phyloP scores from a whole-genome alignment of 2,329 filamentous ascomycete species.

The Colletotrichum chlorophyti region DNA sequence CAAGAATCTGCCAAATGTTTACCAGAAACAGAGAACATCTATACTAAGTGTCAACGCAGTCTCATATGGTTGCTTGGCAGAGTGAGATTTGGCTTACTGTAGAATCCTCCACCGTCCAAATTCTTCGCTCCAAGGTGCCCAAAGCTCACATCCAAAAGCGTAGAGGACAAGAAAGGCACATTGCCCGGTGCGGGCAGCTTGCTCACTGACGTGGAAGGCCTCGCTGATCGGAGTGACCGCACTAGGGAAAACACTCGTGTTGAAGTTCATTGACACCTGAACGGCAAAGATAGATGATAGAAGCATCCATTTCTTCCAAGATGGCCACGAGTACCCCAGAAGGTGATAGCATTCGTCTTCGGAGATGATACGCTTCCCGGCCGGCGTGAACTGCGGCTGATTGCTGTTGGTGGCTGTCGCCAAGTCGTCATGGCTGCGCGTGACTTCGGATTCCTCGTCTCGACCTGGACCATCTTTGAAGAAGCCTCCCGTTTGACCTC shows the following conservation, averaged over 20 bases:
- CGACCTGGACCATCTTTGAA: conserved; percentile 13
- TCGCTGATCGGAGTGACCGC: conserved; percentile 51
- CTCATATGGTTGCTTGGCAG: accelerated
- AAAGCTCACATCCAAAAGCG: conserved; percentile 57
- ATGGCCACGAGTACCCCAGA: conserved; percentile 51
- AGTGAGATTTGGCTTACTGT: conserved; percentile 48
- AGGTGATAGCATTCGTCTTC: conserved; percentile 55
- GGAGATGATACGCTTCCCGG: conserved; percentile 48
- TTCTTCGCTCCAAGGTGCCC: conserved; percentile 63
- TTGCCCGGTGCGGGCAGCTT: conserved; percentile 54
- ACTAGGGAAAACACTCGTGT: conserved; percentile 59
- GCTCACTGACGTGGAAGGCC: conserved; percentile 52
- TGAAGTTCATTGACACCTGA: conserved; percentile 64
- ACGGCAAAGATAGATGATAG: conserved; percentile 58
- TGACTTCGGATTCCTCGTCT: conserved; percentile 14
- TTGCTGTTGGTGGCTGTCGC: background rate
- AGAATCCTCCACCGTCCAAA: conserved; percentile 58
- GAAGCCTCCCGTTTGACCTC: background rate
- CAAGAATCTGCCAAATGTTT: conserved; percentile 60
- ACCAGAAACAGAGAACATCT: conserved; percentile 49
- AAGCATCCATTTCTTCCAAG: conserved; percentile 59
- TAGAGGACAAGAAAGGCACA: conserved; percentile 58
- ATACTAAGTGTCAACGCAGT: background rate
- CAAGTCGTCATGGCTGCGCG: background rate
- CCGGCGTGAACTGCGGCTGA: conserved; percentile 20